Conservation (phyloP, 2,329 filamentous ascomycete species). For the Botrytis hyacinthi region DNA sequence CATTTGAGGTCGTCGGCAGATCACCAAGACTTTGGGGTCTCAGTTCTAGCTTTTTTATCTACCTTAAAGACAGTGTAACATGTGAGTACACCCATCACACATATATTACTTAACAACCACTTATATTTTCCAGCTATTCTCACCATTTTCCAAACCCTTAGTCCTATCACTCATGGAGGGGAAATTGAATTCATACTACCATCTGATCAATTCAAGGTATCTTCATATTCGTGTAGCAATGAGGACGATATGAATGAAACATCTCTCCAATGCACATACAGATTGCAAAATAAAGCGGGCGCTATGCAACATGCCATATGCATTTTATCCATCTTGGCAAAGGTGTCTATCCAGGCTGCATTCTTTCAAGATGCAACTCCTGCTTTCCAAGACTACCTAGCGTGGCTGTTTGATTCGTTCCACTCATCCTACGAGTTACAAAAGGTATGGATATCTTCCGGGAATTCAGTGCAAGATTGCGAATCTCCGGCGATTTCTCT, state of each 20-base stretch:
- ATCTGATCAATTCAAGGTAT: slow-evolving; percentile 26
- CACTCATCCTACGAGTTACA: slow-evolving; percentile 29
- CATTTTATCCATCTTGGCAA: slow-evolving; percentile 35
- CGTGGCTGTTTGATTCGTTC: slow-evolving; percentile 39
- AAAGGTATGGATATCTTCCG: slow-evolving; percentile 24
- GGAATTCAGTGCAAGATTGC: slow-evolving; percentile 19
- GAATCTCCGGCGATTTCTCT: slow-evolving; percentile 23
- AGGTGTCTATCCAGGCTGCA: slow-evolving; percentile 34
- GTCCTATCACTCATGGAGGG: slow-evolving; percentile 23
- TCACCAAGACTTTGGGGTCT: slow-evolving; percentile 50
- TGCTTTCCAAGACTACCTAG: slow-evolving; percentile 37
- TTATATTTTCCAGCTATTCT: slow-evolving; percentile 30
- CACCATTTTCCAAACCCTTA: slow-evolving; percentile 29
- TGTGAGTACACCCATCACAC: slow-evolving; percentile 28
- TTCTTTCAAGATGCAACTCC: slow-evolving; percentile 32
- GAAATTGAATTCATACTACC: slow-evolving; percentile 29
- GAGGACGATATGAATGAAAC: slow-evolving; percentile 6
- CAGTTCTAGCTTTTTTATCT: slow-evolving; percentile 46
- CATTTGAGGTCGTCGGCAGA: slow-evolving; percentile 47
- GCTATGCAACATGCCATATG: slow-evolving; percentile 33
- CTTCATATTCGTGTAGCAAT: slow-evolving; percentile 18
- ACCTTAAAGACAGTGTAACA: slow-evolving; percentile 45
- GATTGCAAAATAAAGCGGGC: slow-evolving; percentile 26
- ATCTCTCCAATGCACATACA: slow-evolving; percentile 31
- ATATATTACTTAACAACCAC: slow-evolving; percentile 6